Percentiles rank a stretch among this genome's conserved stretches.
These are phyloP conservation scores for Maudiozyma bulderi DNA, from an alignment of 805 yeast genomes.

Conservation along the genomic window DNA sequence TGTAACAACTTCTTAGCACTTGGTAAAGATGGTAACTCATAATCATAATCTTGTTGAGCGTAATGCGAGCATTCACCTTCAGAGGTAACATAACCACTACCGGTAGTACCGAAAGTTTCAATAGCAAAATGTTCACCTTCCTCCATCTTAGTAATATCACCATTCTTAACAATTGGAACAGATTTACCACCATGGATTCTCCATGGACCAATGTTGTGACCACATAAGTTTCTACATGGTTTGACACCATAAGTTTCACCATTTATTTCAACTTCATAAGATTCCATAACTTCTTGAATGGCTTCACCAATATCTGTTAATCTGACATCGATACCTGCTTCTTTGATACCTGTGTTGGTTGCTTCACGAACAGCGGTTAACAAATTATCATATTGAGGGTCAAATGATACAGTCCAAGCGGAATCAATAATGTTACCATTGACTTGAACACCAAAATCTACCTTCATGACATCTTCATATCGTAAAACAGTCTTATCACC, in stretches of 20 bases:
- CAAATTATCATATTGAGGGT: conserved; percentile 70
- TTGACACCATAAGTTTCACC: conserved; percentile 81
- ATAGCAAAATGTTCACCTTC: conserved; percentile 97
- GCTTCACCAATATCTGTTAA: conserved; percentile 93
- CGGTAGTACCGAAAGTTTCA: conserved; percentile 96
- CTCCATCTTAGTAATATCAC: conserved; percentile 95
- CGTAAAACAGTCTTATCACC: conserved; percentile 77
- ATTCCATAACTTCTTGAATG: conserved; percentile 94
- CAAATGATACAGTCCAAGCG: conserved; percentile 87
- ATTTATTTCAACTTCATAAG: conserved; percentile 82
- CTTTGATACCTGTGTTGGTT: conserved; percentile 84
- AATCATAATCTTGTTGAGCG: conserved; percentile 42
- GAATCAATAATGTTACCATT: conserved; percentile 91
- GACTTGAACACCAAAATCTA: conserved; percentile 93
- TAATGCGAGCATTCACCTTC: conserved; percentile 95
- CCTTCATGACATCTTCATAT: conserved; percentile 91
- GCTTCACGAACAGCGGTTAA: conserved; percentile 85
- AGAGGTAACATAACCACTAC: conserved; percentile 76
- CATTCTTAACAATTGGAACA: conserved; percentile 91
- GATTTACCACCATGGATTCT: conserved; percentile 90
- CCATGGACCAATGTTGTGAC: conserved; percentile 82
- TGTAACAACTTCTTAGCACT: conserved; percentile 61
- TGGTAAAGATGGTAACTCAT: conserved; percentile 36
- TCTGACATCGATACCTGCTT: conserved; percentile 93
- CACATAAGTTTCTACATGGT: conserved; percentile 85